Evolutionary conservation across 1,284 basidiomycete species (phyloP).

Genomic region (Pseudomicrostroma phylloplanum): DNA sequence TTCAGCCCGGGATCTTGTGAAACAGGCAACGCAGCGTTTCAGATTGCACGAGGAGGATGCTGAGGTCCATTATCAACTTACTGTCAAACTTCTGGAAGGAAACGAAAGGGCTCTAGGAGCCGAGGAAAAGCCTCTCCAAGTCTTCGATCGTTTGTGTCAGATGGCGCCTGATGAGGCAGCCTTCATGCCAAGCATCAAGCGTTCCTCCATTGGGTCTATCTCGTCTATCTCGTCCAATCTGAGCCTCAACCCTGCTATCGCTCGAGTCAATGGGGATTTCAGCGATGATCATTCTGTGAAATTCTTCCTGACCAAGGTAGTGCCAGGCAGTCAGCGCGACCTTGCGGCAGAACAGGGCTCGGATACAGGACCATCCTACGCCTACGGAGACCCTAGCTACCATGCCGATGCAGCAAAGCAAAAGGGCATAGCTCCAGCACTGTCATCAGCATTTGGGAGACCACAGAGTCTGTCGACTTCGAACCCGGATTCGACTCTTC

Average conservation of each 20-base stretch:
- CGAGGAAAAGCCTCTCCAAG: slow-evolving; percentile 71
- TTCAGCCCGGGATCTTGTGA: slow-evolving; percentile 72
- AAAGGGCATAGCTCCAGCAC: neutral
- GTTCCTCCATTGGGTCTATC: slow-evolving; percentile 86
- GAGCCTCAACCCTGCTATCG: slow-evolving; percentile 86
- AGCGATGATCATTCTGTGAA: slow-evolving; percentile 94
- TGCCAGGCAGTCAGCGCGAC: slow-evolving; percentile 10
- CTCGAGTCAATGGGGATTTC: slow-evolving; percentile 84
- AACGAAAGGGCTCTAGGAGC: slow-evolving; percentile 65
- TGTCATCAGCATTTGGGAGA: too few relatives aligned
- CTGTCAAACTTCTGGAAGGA: slow-evolving; percentile 83
- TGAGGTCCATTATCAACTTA: slow-evolving; percentile 64
- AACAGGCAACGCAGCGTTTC: slow-evolving; percentile 90
- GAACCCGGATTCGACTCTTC: neutral
- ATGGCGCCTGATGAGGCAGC: slow-evolving; percentile 53
- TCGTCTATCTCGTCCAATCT: slow-evolving; percentile 83
- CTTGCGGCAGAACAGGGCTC: neutral
- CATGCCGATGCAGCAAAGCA: neutral
- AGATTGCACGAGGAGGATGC: slow-evolving; percentile 53
- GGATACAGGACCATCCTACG: neutral
- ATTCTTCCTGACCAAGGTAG: slow-evolving; percentile 70
- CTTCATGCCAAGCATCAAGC: slow-evolving; percentile 64
- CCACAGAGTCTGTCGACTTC: neutral
- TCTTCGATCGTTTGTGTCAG: slow-evolving; percentile 77
- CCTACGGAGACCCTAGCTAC: neutral